Evolutionary conservation across 257 asterid genomes (phyloP).

Genomic region (Solanum chiquidenum): DNA sequence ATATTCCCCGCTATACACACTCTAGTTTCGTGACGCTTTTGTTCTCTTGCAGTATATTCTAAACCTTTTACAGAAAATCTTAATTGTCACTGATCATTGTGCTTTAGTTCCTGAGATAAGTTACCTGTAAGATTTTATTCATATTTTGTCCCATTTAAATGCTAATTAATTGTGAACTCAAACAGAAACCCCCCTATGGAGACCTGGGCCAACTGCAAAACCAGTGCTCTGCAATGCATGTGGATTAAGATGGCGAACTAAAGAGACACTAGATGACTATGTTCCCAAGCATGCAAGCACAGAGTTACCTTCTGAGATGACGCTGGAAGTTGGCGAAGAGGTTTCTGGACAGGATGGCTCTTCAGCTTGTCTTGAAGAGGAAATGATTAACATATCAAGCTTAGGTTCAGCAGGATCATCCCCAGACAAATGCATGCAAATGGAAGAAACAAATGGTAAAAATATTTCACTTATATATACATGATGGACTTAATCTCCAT

Average conservation of each 20-base stretch:
- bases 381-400: neutral
- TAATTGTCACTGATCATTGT: neutral
- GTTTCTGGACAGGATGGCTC: neutral
- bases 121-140: neutral
- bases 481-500: neutral
- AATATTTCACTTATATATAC: neutral
- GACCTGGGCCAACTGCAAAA: conserved; percentile 18
- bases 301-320: neutral
- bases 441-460: conserved; percentile 1
- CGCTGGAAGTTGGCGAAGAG: neutral
- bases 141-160: neutral
- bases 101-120: neutral
- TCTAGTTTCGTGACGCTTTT: neutral
- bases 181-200: conserved; percentile 19
- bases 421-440: neutral
- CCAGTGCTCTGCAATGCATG: conserved; percentile 27
- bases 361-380: neutral
- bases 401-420: neutral
- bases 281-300: conserved; percentile 1
- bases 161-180: neutral
- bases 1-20: neutral
- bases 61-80: neutral
- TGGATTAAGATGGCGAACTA: conserved; percentile 19
- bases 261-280: conserved; percentile 5
- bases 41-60: neutral